Evolutionary conservation across 164 flowering plant genomes (phyloP).

Genomic region (Echeveria elegans): DNA sequence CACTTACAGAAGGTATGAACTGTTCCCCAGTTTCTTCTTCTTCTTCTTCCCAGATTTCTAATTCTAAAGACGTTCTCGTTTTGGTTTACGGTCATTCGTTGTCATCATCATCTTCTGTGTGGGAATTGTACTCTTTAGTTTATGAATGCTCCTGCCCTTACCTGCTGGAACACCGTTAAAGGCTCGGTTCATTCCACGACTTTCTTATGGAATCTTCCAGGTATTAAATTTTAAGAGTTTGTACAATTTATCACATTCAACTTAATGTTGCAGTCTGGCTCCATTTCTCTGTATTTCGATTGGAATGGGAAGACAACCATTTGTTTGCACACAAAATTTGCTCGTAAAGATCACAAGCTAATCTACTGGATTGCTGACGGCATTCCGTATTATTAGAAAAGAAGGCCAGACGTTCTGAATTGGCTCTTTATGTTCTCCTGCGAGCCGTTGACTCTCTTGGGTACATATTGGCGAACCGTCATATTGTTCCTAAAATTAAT

Average conservation of each 20-base stretch:
- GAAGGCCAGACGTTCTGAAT: constrained; percentile 76
- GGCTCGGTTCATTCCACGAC: constrained; percentile 83
- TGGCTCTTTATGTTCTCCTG: constrained; percentile 91
- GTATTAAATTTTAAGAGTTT: constrained; percentile 20
- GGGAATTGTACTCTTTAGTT: constrained; percentile 37
- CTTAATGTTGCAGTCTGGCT: background rate
- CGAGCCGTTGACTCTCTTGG: constrained; percentile 89
- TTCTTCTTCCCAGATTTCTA: constrained; percentile 1
- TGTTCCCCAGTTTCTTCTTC: no score
- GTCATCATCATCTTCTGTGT: background rate
- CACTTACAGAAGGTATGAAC: constrained; percentile 91
- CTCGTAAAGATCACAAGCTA: constrained; percentile 82
- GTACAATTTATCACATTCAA: background rate
- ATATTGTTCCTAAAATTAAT: constrained; percentile 68
- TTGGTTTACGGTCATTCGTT: background rate
- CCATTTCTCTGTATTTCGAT: background rate
- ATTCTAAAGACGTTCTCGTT: no score
- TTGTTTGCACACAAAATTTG: constrained; percentile 87
- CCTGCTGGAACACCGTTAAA: constrained; percentile 73
- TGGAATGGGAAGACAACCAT: constrained; percentile 52
- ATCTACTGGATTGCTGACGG: constrained; percentile 90
- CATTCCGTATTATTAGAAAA: constrained; percentile 81
- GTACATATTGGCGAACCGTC: constrained; percentile 94
- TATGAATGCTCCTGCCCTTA: constrained; percentile 69
- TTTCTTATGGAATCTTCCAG: constrained; percentile 91